A percentile compares a stretch with the other conserved stretches of the same genome.
Evolutionary conservation across 2,329 filamentous ascomycete species (phyloP).

Genomic region (Pseudocercospora ulei): DNA sequence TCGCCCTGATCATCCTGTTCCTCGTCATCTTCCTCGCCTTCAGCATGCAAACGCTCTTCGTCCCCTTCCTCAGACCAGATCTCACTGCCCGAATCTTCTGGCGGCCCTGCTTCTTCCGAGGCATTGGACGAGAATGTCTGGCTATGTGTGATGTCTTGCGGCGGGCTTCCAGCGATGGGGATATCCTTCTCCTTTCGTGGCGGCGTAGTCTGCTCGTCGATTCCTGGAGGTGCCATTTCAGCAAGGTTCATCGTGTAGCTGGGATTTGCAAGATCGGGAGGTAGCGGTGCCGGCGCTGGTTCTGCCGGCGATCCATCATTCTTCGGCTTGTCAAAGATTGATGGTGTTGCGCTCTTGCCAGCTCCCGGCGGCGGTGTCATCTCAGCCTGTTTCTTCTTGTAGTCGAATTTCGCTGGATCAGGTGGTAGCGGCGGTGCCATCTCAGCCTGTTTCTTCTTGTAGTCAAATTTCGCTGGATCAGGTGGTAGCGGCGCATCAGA

Average conservation of each 20-base stretch:
- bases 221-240: conserved; percentile 39
- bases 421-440: too few relatives aligned
- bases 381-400: conserved; percentile 23
- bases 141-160: conserved; percentile 34
- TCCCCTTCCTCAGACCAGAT: conserved; percentile 28
- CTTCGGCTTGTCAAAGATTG: conserved; percentile 23
- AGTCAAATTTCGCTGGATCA: conserved; percentile 29
- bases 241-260: conserved; percentile 32
- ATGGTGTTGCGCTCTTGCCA: too few relatives aligned
- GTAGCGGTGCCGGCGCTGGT: conserved; percentile 34
- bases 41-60: conserved; percentile 32
- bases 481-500: conserved; percentile 38
- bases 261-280: conserved; percentile 35
- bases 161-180: conserved; percentile 43
- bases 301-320: conserved; percentile 32
- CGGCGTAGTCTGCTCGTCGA: conserved; percentile 25
- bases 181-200: conserved; percentile 34
- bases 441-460: conserved; percentile 34
- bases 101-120: conserved; percentile 26
- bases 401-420: conserved; percentile 40
- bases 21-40: conserved; percentile 22
- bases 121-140: conserved; percentile 20
- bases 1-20: conserved; percentile 31
- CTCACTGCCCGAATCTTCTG: conserved; percentile 24
- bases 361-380: too few relatives aligned